These are phyloP conservation scores for Sclerotinia subarctica DNA, from an alignment of 2,329 filamentous ascomycete species.

Conservation along the genomic window DNA sequence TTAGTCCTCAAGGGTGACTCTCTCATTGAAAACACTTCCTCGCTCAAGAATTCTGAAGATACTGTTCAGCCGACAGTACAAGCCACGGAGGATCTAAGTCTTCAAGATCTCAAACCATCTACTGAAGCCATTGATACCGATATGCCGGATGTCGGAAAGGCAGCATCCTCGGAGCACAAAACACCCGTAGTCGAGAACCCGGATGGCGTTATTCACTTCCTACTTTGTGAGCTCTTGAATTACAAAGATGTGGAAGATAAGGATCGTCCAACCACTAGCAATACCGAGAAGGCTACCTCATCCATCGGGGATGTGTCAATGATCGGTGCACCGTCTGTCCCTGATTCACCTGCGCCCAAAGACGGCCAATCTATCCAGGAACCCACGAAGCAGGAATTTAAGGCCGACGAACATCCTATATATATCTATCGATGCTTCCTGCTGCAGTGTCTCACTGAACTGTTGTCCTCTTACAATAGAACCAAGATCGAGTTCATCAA, in stretches of 20 bases:
- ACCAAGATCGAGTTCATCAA: slow-evolving; percentile 99
- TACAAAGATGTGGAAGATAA: slow-evolving; percentile 93
- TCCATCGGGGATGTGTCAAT: slow-evolving; percentile 33
- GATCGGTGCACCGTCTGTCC: slow-evolving; percentile 26
- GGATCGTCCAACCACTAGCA: slow-evolving; percentile 47
- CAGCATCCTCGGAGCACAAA: slow-evolving; percentile 61
- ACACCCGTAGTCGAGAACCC: slow-evolving; percentile 85
- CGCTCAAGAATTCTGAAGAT: slow-evolving; percentile 32
- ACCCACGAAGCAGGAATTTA: slow-evolving; percentile 74
- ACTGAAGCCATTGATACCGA: slow-evolving; percentile 59
- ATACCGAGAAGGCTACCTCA: slow-evolving; percentile 25
- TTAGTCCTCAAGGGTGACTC: slow-evolving; percentile 35
- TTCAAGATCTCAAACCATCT: slow-evolving; percentile 55
- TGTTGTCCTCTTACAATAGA: slow-evolving; percentile 86
- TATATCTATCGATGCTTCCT: slow-evolving; percentile 97
- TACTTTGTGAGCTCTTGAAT: slow-evolving; percentile 86
- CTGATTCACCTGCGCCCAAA: slow-evolving; percentile 38
- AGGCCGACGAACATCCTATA: slow-evolving; percentile 88
- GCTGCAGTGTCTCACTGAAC: slow-evolving; percentile 84
- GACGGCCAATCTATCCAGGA: slow-evolving; percentile 46
- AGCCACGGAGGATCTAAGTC: slow-evolving; percentile 39
- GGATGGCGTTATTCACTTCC: slow-evolving; percentile 91
- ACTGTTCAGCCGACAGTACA: slow-evolving; percentile 37
- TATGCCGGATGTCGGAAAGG: slow-evolving; percentile 63
- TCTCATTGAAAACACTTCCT: slow-evolving; percentile 16